Conservation (phyloP, 352 stramenopile species). For the Pseudoperonospora humuli region DNA sequence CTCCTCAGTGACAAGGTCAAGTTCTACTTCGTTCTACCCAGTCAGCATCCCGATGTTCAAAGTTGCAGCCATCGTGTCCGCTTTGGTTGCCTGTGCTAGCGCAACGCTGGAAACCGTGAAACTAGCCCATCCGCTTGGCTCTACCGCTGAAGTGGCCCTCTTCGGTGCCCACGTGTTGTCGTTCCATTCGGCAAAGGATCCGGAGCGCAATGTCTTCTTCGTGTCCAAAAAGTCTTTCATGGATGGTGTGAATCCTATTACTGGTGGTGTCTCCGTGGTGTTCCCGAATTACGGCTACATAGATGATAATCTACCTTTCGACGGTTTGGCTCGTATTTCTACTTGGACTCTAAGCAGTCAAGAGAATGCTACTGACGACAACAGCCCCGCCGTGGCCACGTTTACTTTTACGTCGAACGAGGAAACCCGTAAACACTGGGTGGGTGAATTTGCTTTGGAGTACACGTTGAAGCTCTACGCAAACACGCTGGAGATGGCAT, state of each 20-base stretch:
- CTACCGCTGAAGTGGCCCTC: slow-evolving; percentile 52
- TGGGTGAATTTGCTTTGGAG: slow-evolving; percentile 47
- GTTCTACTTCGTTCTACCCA: no score
- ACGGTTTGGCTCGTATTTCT: slow-evolving; percentile 81
- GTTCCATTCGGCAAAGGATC: slow-evolving; percentile 30
- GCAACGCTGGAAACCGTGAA: slow-evolving; percentile 39
- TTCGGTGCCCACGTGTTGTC: slow-evolving; percentile 79
- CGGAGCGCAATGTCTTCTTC: slow-evolving; percentile 71
- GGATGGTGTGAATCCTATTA: slow-evolving; percentile 82
- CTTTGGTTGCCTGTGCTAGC: slow-evolving; percentile 12
- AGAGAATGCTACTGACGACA: slow-evolving; percentile 4
- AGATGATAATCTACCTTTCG: slow-evolving; percentile 47
- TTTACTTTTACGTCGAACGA: slow-evolving; percentile 31
- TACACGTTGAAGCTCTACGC: slow-evolving; percentile 64
- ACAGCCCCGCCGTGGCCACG: slow-evolving; percentile 19
- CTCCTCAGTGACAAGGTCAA: slow-evolving; percentile 15
- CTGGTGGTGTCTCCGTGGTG: slow-evolving; percentile 86
- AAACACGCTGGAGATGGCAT: slow-evolving; percentile 50
- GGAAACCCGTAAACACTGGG: slow-evolving; percentile 31
- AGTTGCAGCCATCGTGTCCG: slow-evolving; percentile 13
- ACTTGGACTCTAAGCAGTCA: slow-evolving; percentile 30
- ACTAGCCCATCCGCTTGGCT: slow-evolving; percentile 52
- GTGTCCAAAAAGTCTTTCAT: slow-evolving; percentile 70
- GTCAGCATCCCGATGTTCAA: slow-evolving; percentile 12
- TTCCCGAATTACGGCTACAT: slow-evolving; percentile 86